Evolutionary conservation across 441 rosid species (phyloP).

Genomic region (Pelargonium hybrid): DNA sequence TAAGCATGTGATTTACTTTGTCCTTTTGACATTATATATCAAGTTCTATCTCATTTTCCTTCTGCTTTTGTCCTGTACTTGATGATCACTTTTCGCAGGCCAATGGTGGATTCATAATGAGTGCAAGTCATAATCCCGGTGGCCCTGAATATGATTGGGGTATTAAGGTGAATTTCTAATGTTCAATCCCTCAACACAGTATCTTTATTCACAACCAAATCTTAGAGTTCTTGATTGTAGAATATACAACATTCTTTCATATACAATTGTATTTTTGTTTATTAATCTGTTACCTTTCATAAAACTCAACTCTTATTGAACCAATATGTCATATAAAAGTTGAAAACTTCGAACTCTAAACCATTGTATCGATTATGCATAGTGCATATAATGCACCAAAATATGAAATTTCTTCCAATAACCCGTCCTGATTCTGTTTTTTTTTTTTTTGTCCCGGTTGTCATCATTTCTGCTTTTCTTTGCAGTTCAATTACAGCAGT

Average conservation of each 20-base stretch:
- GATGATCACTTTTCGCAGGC: conserved; percentile 37
- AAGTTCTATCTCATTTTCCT: not conserved
- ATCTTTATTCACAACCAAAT: not conserved
- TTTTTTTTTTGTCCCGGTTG: conserved; percentile 5
- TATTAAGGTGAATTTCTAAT: conserved; percentile 43
- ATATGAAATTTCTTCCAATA: not conserved
- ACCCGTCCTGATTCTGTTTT: not conserved
- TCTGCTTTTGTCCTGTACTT: conserved; percentile 7
- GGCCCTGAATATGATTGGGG: conserved; percentile 98
- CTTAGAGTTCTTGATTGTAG: not conserved
- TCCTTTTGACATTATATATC: conserved; percentile 5
- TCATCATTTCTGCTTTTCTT: conserved; percentile 13
- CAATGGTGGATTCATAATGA: conserved; percentile 93
- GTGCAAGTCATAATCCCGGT: conserved; percentile 95
- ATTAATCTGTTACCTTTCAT: not conserved
- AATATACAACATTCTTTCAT: not conserved
- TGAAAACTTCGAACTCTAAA: not conserved
- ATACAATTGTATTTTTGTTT: not conserved
- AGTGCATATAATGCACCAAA: not conserved
- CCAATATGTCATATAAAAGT: not conserved
- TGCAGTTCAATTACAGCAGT: conserved; percentile 83
- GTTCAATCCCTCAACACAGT: conserved; percentile 4
- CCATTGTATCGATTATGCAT: not conserved
- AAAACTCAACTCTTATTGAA: not conserved
- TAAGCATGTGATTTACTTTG: conserved; percentile 18